Base-by-base conservation (phyloP, 2,329 filamentous ascomycete species). In the Rhynchosporium agropyri region DNA sequence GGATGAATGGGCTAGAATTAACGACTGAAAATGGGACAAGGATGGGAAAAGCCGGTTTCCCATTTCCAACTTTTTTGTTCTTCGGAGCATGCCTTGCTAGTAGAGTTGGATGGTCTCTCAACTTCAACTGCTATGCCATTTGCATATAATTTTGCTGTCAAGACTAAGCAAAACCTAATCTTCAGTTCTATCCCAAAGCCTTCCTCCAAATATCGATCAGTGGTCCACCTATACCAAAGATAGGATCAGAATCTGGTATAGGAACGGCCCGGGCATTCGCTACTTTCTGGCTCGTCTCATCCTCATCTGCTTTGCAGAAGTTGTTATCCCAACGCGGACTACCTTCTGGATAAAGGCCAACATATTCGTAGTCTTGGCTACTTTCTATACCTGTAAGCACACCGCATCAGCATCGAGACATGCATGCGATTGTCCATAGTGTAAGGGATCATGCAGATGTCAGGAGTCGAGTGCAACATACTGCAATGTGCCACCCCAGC, bases 401-500 rank as follows among this genome's bases (percentile, higher is more conserved):
- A 4, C 20, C 43, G 26, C 51, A 57, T 45, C 51, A 61, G 53
- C 56, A 67, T 61, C 13, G 28, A 31, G 7, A 8, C 7, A 28
- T 9, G 2, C 8, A 29, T 50, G 48, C 48, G 3, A 51, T 26
- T 7, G 26, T 46, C 9, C 42, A 6, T 15, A n/a, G 10, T 20
- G 28, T 28, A 33, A 26, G 48, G 28, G 12, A 49, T 6, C 20
- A 26, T 31, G 28, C 20, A 28, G 5, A 36, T 31, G 28, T 10
- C 48, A 33, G 28, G 15, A 12, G 4, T 33, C 8, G 13, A 33
- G 12, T 26, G 13, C 20, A 12, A 57, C 54, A 5, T 57, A 53
- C 65, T 72, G 56, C 73, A 73, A 62, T 77, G 75, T 36, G 74
- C 71, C 45, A 74, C 74, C 5, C 74, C 75, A 13, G 74, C 74